Conservation (phyloP, 2,329 filamentous ascomycete species). For the Blastomyces gilchristii region DNA sequence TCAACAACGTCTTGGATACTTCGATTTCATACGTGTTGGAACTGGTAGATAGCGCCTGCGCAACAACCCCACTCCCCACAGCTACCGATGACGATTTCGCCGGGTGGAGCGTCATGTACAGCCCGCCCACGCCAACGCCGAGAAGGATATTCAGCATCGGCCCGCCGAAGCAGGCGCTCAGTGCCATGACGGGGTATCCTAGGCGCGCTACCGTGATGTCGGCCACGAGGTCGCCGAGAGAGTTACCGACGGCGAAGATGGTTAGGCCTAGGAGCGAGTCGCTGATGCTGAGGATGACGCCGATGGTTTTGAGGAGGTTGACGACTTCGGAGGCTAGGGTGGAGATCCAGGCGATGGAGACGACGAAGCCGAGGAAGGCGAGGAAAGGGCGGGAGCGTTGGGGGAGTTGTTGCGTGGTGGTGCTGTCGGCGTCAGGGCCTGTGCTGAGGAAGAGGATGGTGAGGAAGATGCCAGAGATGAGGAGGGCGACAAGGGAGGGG, state of each 20-base stretch:
- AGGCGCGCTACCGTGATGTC: slow-evolving; percentile 89
- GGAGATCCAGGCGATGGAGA: slow-evolving; percentile 91
- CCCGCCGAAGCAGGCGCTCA: slow-evolving; percentile 92
- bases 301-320: slow-evolving; percentile 82
- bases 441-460: slow-evolving; percentile 59
- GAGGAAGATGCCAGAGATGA: slow-evolving; percentile 59
- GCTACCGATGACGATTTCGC: slow-evolving; percentile 68
- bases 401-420: slow-evolving; percentile 46
- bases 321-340: slow-evolving; percentile 94
- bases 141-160: slow-evolving; percentile 96
- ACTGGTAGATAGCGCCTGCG: slow-evolving; percentile 6
- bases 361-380: slow-evolving; percentile 81
- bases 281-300: slow-evolving; percentile 83
- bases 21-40: slow-evolving; percentile 64
- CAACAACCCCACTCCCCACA: slow-evolving; percentile 6
- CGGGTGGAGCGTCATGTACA: slow-evolving; percentile 74
- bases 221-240: slow-evolving; percentile 83
- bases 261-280: slow-evolving; percentile 92
- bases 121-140: slow-evolving; percentile 82
- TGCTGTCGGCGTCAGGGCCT: slow-evolving; percentile 24
- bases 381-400: slow-evolving; percentile 67
- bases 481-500: slow-evolving; percentile 53
- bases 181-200: slow-evolving; percentile 92
- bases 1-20: slow-evolving; percentile 72
- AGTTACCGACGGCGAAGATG: slow-evolving; percentile 93